Base-by-base conservation (phyloP, 2,329 filamentous ascomycete species). In the Ophiostoma ulmi region DNA sequence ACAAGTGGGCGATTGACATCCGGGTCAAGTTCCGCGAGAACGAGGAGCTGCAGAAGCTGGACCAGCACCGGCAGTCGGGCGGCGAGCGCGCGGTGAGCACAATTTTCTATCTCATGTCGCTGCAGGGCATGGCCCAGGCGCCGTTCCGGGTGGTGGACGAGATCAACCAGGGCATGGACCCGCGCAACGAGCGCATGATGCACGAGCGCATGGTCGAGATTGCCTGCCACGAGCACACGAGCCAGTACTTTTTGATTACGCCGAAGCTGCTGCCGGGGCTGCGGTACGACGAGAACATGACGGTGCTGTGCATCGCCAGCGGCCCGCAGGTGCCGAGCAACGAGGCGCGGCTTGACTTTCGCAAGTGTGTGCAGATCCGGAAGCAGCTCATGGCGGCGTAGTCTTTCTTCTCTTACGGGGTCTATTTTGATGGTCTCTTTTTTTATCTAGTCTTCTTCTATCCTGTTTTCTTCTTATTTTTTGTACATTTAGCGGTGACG, bases 121-220 rank as follows among this genome's bases (percentile, higher is more conserved):
- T 99, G 36, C 95, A 99, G 79, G 92, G 92, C 68, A 89, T 99
- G 76, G 94, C 95, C 20, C 91, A 93, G 76, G 93, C 94, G 3
- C 95, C 95, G 0, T 99, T 99, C 86, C 93, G 95, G 69, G 94
- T 99, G 68, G 95, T 99, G 72, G 95, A 99, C 80, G 95, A 99
- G 82, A 99, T 99, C 84, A 99, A 99, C 78, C 95, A 99, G 81
- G 95, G 95, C 75, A 99, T 99, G 95, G 95, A 99, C 79, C 95
- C 94, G 63, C 90, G 95, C 76, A 99, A 99, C 80, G 95, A 99
- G 81, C 91, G 95, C 75, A 96, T 97, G 88, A 94, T 99, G 20
- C 95, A 99, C 81, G 93, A 94, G 78, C 92, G 95, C 74, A 96
- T 99, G 91, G 95, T 99, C 10, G 93, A 97, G 77, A 97, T 99